Evolutionary conservation across 2,329 filamentous ascomycete genomes (phyloP).

Genomic region (Stagonosporopsis rhizophila): DNA sequence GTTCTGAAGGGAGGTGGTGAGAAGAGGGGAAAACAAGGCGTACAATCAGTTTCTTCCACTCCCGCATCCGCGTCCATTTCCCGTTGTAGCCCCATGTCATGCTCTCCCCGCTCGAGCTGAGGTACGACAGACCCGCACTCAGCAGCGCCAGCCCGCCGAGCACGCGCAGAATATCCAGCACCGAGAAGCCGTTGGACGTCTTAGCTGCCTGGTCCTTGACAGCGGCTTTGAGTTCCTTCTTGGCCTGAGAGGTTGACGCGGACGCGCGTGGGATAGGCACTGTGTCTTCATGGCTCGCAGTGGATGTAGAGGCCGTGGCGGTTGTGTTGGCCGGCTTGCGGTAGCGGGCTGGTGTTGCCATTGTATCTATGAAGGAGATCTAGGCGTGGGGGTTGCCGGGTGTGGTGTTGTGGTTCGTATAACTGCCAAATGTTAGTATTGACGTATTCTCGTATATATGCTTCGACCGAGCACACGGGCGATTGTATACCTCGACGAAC

Average conservation of each 20-base stretch:
- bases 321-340: conserved; percentile 26
- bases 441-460: neutral
- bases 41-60: conserved; percentile 46
- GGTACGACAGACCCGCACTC: conserved; percentile 75
- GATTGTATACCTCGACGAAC: neutral
- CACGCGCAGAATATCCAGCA: conserved; percentile 72
- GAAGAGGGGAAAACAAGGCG: conserved; percentile 1
- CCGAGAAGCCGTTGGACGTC: conserved; percentile 34
- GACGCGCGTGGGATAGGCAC: conserved; percentile 8
- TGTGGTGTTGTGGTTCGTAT: neutral
- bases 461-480: neutral
- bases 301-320: conserved; percentile 5
- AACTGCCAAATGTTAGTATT: neutral
- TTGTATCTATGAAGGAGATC: conserved; percentile 8
- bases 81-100: conserved; percentile 50
- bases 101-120: conserved; percentile 71
- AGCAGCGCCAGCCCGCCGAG: conserved; percentile 71
- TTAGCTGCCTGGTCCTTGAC: conserved; percentile 32
- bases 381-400: neutral
- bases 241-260: conserved; percentile 28
- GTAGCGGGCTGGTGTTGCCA: conserved; percentile 35
- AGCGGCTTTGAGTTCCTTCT: conserved; percentile 36
- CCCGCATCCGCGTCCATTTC: conserved; percentile 47
- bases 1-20: neutral
- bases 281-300: conserved; percentile 6